Conservation (phyloP, 108 stramenopile genomes). For the Mayamaea pseudoterrestris region DNA sequence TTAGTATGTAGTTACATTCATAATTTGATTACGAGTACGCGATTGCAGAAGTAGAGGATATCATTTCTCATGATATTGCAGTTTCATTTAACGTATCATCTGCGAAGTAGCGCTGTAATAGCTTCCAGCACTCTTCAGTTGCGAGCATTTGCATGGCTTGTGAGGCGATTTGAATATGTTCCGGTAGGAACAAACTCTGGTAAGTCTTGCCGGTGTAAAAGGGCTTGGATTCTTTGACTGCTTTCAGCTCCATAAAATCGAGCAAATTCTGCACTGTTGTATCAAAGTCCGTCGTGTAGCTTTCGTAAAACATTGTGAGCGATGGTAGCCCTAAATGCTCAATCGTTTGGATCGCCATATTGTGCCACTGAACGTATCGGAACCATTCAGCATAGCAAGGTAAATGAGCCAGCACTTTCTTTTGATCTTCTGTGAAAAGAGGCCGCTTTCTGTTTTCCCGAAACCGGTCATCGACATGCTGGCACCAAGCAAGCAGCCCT, state of each 20-base stretch:
- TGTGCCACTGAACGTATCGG: slow-evolving; percentile 57
- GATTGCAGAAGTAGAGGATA: too few species aligned
- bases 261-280: neutral
- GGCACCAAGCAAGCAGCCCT: slow-evolving; percentile 11
- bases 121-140: neutral
- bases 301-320: slow-evolving; percentile 5
- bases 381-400: slow-evolving; percentile 35
- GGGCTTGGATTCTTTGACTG: neutral
- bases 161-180: neutral
- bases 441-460: slow-evolving; percentile 2
- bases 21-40: too few species aligned
- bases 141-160: neutral
- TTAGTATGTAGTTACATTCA: too few species aligned
- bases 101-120: neutral
- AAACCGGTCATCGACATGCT: slow-evolving; percentile 5
- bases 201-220: slow-evolving; percentile 2
- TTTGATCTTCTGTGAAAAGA: neutral
- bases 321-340: neutral
- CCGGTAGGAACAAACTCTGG: neutral
- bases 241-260: neutral
- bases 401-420: too few species aligned
- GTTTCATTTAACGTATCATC: too few species aligned
- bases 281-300: neutral
- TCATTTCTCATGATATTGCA: too few species aligned
- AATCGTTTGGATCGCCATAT: slow-evolving; percentile 22